Percentiles rank a stretch among this genome's conserved stretches.
Evolutionary conservation across 2,329 filamentous ascomycete genomes (phyloP).

Genomic region (Penicillium frequentans): DNA sequence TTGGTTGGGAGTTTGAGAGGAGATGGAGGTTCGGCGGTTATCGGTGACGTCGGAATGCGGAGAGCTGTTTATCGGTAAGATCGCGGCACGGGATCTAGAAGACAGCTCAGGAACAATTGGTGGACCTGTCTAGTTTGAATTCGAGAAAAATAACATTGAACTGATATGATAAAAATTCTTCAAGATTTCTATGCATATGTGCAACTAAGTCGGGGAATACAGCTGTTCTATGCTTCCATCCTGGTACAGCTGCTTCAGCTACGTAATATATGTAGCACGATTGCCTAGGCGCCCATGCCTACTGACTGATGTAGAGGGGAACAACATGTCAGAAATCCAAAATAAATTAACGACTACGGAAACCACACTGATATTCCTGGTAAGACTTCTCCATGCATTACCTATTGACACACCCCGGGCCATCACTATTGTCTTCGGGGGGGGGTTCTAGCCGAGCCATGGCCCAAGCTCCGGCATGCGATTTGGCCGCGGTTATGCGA

Average conservation of each 20-base stretch:
- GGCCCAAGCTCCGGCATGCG: conserved; percentile 17
- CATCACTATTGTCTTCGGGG: neutral
- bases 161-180: neutral
- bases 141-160: no score
- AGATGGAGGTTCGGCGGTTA: conserved; percentile 15
- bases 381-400: neutral
- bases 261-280: no score
- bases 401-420: neutral
- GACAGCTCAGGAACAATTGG: neutral
- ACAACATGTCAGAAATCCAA: neutral
- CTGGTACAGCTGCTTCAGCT: no score
- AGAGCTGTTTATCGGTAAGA: conserved; percentile 8
- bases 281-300: no score
- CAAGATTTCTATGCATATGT: no score
- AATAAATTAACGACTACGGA: neutral
- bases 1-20: neutral
- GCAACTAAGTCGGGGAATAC: no score
- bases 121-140: no score
- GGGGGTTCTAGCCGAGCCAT: conserved; percentile 17
- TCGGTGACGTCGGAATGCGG: conserved; percentile 23
- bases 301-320: neutral
- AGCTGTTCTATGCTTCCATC: no score
- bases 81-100: neutral
- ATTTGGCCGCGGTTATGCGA: conserved; percentile 5
- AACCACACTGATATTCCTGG: neutral